Conservation (phyloP, 805 yeast genomes). For the Wickerhamomyces silvicola region DNA sequence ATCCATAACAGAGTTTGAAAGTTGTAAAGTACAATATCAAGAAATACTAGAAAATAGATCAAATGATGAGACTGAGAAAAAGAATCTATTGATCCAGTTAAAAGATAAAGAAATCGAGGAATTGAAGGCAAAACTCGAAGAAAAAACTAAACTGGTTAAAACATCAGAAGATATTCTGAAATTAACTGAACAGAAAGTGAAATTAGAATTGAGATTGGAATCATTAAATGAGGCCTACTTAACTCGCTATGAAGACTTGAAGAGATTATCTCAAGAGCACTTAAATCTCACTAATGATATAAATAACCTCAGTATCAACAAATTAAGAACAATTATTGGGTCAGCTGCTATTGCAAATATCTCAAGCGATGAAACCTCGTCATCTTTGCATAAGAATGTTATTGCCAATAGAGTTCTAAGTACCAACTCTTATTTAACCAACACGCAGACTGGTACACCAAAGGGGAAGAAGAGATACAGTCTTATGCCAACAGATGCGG, state of each 20-base stretch:
- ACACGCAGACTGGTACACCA: conserved; percentile 8
- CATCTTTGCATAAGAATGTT: conserved; percentile 3
- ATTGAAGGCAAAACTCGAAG: conserved; percentile 9
- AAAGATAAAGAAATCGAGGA: conserved; percentile 15
- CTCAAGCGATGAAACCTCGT: background rate
- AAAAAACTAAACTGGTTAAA: conserved; percentile 1
- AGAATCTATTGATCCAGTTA: conserved; percentile 8
- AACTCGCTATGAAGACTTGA: conserved; percentile 22
- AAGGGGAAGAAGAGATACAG: conserved; percentile 7
- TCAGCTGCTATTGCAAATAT: conserved; percentile 11
- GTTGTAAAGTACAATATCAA: too few species aligned
- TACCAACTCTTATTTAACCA: conserved; percentile 21
- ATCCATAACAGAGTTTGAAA: too few species aligned
- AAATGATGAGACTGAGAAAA: conserved; percentile 3
- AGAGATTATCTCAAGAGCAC: conserved; percentile 23
- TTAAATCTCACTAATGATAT: conserved; percentile 19
- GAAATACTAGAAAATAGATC: background rate
- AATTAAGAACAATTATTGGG: conserved; percentile 22
- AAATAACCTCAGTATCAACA: conserved; percentile 21
- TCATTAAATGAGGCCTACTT: conserved; percentile 19
- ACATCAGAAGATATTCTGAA: conserved; percentile 6
- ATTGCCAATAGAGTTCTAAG: conserved; percentile 17
- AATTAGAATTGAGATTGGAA: conserved; percentile 16
- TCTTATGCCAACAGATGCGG: conserved; percentile 3
- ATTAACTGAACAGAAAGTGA: conserved; percentile 13